Base-by-base conservation (phyloP, 306 rosid genomes). In the Canavalia gladiata region DNA sequence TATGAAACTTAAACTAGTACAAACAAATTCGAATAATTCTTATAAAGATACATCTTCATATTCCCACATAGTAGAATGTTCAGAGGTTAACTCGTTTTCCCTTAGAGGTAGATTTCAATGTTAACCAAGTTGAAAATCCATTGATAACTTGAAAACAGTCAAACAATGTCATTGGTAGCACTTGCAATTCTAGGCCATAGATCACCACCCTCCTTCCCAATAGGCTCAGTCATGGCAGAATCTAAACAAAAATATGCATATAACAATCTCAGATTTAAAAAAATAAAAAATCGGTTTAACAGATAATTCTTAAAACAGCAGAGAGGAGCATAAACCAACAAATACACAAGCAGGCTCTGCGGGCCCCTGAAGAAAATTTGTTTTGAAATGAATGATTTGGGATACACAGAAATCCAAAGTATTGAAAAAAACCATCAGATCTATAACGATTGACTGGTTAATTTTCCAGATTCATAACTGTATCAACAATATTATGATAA, bases 131-230 rank as follows among this genome's bases (percentile, higher is more conserved):
- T 45, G 9, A 60, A 35, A 60, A 60, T 31, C 33, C 4, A 13
- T 31, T 1, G 49, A 60, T 31, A 30, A 13, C 57, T 75, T 13
- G 35, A 5, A 31, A 46, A 46, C 5, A 59, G 10, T 65, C 56
- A 88, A 30, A 90, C 92, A 8, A 86, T 90, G 18, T 87, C 89
- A 76, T 88, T 87, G 11, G 90, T 90, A 18, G 92, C 88, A 66
- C 92, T 87, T 0, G 90, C 91, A 65, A 85, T 85, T 86, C 88
- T 88, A 0, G 92, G 90, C 90, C 91, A 85, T 6, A 88, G 82
- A 83, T 87, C 94, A 35, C 90, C 91, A 47, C 94, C 87, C 80
- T 90, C 92, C 82, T 90, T 88, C 7, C 91, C 87, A 35, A 88
- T 88, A 13, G 92, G 91, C 43, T 91, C 92, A 1, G 90, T 83